These are phyloP conservation scores for Starmera stellimalicola DNA, from an alignment of 1,139 yeast genomes.

Conservation along the genomic window DNA sequence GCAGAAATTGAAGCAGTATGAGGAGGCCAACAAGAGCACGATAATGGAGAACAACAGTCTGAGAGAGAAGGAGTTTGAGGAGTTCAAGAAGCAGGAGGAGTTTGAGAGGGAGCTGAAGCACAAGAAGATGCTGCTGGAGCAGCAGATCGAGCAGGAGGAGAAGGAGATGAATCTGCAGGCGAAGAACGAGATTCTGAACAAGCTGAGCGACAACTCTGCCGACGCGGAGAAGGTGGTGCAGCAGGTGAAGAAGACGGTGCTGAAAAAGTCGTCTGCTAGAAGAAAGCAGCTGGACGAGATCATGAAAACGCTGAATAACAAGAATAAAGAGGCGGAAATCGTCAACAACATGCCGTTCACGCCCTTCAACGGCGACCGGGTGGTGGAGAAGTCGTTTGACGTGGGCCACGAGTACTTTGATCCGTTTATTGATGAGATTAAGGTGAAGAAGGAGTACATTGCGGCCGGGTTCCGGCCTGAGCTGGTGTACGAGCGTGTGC, in stretches of 20 bases:
- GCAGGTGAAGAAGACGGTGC: slow-evolving; percentile 49
- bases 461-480: slow-evolving; percentile 83
- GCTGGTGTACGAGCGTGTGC: slow-evolving; percentile 62
- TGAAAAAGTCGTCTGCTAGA: slow-evolving; percentile 57
- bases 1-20: slow-evolving; percentile 57
- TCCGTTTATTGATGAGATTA: slow-evolving; percentile 51
- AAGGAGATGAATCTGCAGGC: slow-evolving; percentile 48
- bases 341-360: slow-evolving; percentile 56
- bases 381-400: slow-evolving; percentile 35
- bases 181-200: slow-evolving; percentile 61
- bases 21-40: slow-evolving; percentile 62
- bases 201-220: slow-evolving; percentile 43
- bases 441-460: slow-evolving; percentile 55
- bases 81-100: slow-evolving; percentile 41
- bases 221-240: slow-evolving; percentile 42
- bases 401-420: slow-evolving; percentile 41
- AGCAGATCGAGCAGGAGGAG: slow-evolving; percentile 63
- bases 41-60: slow-evolving; percentile 70
- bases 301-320: slow-evolving; percentile 30
- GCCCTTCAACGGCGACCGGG: slow-evolving; percentile 88
- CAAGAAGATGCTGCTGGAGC: slow-evolving; percentile 54
- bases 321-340: slow-evolving; percentile 16
- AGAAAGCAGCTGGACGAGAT: slow-evolving; percentile 60
- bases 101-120: slow-evolving; percentile 48
- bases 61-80: slow-evolving; percentile 56